Evolutionary conservation across 768 basidiomycete genomes (phyloP).

Genomic region (Boletus barrowsii): DNA sequence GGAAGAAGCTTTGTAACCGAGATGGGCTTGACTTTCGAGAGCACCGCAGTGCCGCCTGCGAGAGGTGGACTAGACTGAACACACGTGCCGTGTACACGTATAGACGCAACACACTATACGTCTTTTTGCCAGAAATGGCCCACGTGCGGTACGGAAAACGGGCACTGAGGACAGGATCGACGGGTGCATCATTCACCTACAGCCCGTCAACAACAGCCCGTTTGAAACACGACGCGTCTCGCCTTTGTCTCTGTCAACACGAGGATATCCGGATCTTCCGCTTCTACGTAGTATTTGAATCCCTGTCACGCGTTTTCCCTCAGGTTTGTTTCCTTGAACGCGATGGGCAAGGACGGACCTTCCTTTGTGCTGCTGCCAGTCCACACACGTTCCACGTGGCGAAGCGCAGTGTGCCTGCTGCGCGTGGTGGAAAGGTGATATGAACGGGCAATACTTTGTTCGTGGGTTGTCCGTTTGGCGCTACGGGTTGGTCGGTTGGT

Average conservation of each 20-base stretch:
- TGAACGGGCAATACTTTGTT: conserved; percentile 69
- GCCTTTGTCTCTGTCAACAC: conserved; percentile 88
- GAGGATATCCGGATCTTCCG: conserved; percentile 82
- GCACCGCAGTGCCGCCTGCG: conserved; percentile 77
- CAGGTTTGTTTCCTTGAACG: background rate
- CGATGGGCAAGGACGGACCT: conserved; percentile 42
- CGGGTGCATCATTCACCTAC: conserved; percentile 70
- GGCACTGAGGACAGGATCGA: conserved; percentile 51
- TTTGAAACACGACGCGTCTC: background rate
- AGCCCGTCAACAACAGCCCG: background rate
- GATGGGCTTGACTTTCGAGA: conserved; percentile 74
- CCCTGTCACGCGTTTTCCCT: conserved; percentile 44
- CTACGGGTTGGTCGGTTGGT: conserved; percentile 13
- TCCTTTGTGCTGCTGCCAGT: conserved; percentile 70
- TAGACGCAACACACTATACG: conserved; percentile 53
- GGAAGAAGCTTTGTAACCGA: conserved; percentile 66
- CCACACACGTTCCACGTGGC: conserved; percentile 82
- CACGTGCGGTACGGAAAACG: conserved; percentile 73
- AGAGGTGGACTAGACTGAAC: background rate
- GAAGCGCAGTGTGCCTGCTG: conserved; percentile 48
- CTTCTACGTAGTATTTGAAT: conserved; percentile 77
- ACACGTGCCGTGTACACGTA: background rate
- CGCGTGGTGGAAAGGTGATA: conserved; percentile 54
- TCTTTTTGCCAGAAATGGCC: conserved; percentile 76
- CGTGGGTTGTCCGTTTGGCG: conserved; percentile 57